Evolutionary conservation across 805 yeast species (phyloP), one percentile per base, ranked within the genome.

Genomic region (Candida wancherniae): DNA sequence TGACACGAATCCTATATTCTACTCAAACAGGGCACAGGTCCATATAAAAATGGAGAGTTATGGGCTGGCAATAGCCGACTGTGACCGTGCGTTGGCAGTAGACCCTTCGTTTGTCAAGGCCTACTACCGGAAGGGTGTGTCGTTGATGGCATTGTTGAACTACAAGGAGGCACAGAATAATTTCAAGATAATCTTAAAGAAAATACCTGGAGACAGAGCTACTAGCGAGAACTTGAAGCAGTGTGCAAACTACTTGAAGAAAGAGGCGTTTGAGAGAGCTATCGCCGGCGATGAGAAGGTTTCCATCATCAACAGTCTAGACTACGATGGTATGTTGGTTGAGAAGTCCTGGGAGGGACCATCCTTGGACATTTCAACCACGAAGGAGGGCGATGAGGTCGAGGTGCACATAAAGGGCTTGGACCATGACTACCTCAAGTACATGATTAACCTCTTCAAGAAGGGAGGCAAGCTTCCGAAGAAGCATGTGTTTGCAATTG

Each of bases 1-100:
- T 43, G 55, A 69, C 9, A 44, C 61, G 4, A 77, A 79, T 30
- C 75, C 84, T 2, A 69, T 79, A 19, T 77, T 80, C 40, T 85
- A 67, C 51, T 80, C 95, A 7, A 90, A 90, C 58, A 69, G 96
- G 42, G 96, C 97, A 0, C 87, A 86, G 53, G 95, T 86, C 1
- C 80, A 87, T 45, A 76, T 90, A 50, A 84, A 86, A 48, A 56
- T 79, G 34, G 98, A 90, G 54, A 80, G 80, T 47, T 88, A 81
- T 54, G 97, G 96, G 3, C 67, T 75, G 32, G 94, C 96, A 1
- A 71, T 88, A 3, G 63, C 57, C n/a, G 96, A 88, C 54, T 79
- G 94, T 45, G 73, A 78, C 19, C 59, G 62, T 25, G 84, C 97
- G 2, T 68, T 92, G 25, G 71, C 68, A 28, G 48, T 80, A 7